Conservation (phyloP, 352 stramenopile genomes). For the Phytophthora fragariae region DNA sequence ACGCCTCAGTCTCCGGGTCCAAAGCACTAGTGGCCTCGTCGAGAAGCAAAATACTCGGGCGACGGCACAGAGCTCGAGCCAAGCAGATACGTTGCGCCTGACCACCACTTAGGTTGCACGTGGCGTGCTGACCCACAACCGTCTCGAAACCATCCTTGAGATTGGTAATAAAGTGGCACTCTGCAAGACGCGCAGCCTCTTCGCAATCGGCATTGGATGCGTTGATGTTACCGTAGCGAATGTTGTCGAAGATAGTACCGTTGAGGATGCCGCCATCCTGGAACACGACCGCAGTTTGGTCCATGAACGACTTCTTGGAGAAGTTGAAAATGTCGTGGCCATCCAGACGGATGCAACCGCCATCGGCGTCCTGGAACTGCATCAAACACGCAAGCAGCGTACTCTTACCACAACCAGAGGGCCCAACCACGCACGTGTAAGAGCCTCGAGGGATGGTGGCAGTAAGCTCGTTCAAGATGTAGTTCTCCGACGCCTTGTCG, state of each 20-base stretch:
- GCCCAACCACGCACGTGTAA: conserved; percentile 88
- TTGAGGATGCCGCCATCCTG: conserved; percentile 90
- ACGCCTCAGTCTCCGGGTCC: conserved; percentile 88
- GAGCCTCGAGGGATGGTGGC: conserved; percentile 76
- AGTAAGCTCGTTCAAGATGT: conserved; percentile 81
- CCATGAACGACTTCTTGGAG: conserved; percentile 88
- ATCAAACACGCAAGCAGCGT: conserved; percentile 88
- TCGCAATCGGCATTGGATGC: conserved; percentile 85
- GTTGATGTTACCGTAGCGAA: conserved; percentile 79
- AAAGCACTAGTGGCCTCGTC: conserved; percentile 90
- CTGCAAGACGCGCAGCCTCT: conserved; percentile 77
- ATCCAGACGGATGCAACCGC: conserved; percentile 83
- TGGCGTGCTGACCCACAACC: conserved; percentile 87
- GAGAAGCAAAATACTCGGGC: conserved; percentile 81
- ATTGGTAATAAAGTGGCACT: conserved; percentile 86
- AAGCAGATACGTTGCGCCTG: conserved; percentile 90
- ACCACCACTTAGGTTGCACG: conserved; percentile 86
- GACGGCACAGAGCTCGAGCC: conserved; percentile 80
- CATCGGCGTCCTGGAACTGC: conserved; percentile 89
- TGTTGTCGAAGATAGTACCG: conserved; percentile 90
- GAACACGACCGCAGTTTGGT: conserved; percentile 88
- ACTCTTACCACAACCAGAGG: conserved; percentile 90
- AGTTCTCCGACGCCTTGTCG: conserved; percentile 85
- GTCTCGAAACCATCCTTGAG: conserved; percentile 87
- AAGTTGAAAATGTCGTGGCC: conserved; percentile 88